These are phyloP conservation scores for Endocarpon pusillum DNA, from an alignment of 495 filamentous ascomycete genomes.

Conservation along the genomic window DNA sequence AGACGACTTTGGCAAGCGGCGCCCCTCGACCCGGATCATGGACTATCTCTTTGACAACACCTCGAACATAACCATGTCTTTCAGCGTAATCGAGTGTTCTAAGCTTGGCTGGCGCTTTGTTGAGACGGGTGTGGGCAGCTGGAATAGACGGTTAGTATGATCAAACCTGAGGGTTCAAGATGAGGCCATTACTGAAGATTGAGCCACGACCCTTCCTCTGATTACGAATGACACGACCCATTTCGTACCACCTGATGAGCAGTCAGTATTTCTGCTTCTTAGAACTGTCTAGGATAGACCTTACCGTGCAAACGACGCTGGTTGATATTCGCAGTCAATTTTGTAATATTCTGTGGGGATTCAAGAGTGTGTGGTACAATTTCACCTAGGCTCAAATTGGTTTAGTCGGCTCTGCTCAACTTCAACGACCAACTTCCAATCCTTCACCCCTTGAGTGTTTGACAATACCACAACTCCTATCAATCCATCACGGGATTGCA, in stretches of 20 bases:
- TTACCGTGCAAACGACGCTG: too few relatives aligned
- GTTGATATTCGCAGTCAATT: too few relatives aligned
- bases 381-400: too few relatives aligned
- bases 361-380: too few relatives aligned
- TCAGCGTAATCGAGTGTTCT: conserved; percentile 87
- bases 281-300: too few relatives aligned
- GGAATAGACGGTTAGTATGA: conserved; percentile 26
- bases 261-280: too few relatives aligned
- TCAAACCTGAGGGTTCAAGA: conserved; percentile 9
- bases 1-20: conserved; percentile 86
- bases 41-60: conserved; percentile 96
- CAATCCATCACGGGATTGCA: too few relatives aligned
- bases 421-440: too few relatives aligned
- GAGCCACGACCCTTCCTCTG: conserved; percentile 96
- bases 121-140: conserved; percentile 77
- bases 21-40: conserved; percentile 97
- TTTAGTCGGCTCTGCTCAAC: too few relatives aligned
- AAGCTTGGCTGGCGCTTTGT: conserved; percentile 87
- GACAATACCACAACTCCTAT: too few relatives aligned
- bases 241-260: conserved; percentile 33
- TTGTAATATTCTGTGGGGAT: too few relatives aligned
- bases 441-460: too few relatives aligned
- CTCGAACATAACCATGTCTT: conserved; percentile 90
- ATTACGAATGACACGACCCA: conserved; percentile 84
- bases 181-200: conserved; percentile 69